Conservation (phyloP, 192 early-diverging fungal genomes). For the Rhizophlyctis rosea region DNA sequence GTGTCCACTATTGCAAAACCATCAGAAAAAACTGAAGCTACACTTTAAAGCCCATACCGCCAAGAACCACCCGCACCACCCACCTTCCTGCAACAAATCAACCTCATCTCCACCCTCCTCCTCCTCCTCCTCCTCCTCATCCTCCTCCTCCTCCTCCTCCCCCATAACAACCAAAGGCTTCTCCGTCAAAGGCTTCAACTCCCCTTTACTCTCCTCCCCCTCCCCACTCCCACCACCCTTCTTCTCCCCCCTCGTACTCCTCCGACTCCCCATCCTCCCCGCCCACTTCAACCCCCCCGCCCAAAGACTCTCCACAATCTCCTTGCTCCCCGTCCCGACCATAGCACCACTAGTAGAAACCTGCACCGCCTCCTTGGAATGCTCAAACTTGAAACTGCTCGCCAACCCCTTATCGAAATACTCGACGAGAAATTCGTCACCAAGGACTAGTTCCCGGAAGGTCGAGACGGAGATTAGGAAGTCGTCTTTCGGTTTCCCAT, state of each 20-base stretch:
- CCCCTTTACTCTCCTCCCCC: neutral
- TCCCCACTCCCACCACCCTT: neutral
- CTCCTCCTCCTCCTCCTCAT: conserved; percentile 20
- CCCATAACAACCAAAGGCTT: too few relatives aligned
- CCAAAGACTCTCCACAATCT: conserved; percentile 45
- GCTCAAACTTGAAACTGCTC: conserved; percentile 56
- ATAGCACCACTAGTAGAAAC: too few relatives aligned
- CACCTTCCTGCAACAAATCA: too few relatives aligned
- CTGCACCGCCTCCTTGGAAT: conserved; percentile 41
- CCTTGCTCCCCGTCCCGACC: conserved; percentile 31
- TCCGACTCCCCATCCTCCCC: neutral
- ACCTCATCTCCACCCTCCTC: conserved; percentile 13
- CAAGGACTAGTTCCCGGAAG: conserved; percentile 80
- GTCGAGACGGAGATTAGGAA: conserved; percentile 43
- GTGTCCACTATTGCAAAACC: too few relatives aligned
- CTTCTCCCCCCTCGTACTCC: neutral
- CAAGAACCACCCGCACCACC: too few relatives aligned
- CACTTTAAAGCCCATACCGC: too few relatives aligned
- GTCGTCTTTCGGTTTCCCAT: conserved; percentile 23
- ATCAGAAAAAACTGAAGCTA: too few relatives aligned
- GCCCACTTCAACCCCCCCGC: conserved; percentile 38
- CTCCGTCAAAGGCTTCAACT: too few relatives aligned
- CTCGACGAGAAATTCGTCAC: conserved; percentile 78
- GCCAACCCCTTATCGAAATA: conserved; percentile 76
- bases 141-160: conserved; percentile 25